Percentiles rank a stretch among this genome's conserved stretches.
Conservation (phyloP, 2,329 filamentous ascomycete genomes). For the Tolypocladium pustulatum region DNA sequence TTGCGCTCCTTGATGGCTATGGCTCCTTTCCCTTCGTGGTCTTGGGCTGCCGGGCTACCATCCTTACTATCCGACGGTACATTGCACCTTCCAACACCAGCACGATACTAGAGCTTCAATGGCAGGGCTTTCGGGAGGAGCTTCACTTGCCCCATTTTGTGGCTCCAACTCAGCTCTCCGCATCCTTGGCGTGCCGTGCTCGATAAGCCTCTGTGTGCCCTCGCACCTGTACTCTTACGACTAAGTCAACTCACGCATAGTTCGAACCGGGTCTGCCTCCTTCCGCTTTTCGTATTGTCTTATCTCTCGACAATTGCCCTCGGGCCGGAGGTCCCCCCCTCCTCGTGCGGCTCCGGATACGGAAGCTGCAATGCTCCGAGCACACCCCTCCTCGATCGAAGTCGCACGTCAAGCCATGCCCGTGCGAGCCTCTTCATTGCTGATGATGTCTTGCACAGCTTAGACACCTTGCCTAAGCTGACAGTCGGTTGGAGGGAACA, state of each 20-base stretch:
- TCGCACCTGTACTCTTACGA: background rate
- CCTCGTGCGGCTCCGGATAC: background rate
- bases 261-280: background rate
- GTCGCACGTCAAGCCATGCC: background rate
- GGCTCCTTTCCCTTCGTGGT: background rate
- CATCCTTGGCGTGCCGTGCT: background rate
- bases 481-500: background rate
- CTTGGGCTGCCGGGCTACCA: background rate
- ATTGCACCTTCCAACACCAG: background rate
- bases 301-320: background rate
- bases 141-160: background rate
- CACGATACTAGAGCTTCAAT: background rate
- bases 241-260: background rate
- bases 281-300: background rate
- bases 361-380: conserved; percentile 2
- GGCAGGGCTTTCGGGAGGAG: background rate
- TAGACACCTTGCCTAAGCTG: background rate
- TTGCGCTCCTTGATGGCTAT: background rate
- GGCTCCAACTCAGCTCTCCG: background rate
- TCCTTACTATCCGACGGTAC: background rate
- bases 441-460: background rate
- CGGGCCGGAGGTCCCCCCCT: background rate
- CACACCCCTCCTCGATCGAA: conserved; percentile 3
- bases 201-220: background rate
- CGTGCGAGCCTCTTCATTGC: background rate